Evolutionary conservation across 192 early-diverging fungal species (phyloP), one percentile per base, ranked within the genome.

Genomic region (Lobosporangium transversale): DNA sequence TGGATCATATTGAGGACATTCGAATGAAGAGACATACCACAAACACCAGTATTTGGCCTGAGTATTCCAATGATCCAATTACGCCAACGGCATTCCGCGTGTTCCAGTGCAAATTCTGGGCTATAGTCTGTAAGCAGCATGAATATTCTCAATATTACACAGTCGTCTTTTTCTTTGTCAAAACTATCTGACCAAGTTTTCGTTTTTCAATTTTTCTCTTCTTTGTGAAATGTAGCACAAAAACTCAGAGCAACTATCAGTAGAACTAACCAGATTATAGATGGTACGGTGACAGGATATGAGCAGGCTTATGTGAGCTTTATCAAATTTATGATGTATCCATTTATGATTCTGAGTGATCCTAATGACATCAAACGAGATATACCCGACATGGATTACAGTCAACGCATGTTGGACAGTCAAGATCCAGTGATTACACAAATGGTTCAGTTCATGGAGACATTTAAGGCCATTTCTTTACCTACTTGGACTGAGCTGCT

Each of bases 91-190:
- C 45, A 4, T 71, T 71, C 24, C 69, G 60, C 0, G 55, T 62
- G 0, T 71, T 63, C 51, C 53, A 71, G 45, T 58, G 40, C 55
- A 71, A 71, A n/a, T 63, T 58, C 23, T 71, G 69, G 69, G 55
- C 43, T 27, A 71, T 71, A 10, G 37, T 71, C 35, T 59, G 69
- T 71, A 58, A 30, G 58, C 42, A 12, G 11, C 14, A 24, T n/a
- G n/a, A n/a, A n/a, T n/a, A n/a, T n/a, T n/a, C n/a, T n/a, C n/a
- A n/a, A n/a, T n/a, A n/a, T n/a, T n/a, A n/a, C n/a, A n/a, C n/a
- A n/a, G n/a, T n/a, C n/a, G n/a, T n/a, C n/a, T n/a, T n/a, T n/a
- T n/a, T n/a, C n/a, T n/a, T n/a, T n/a, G n/a, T n/a, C n/a, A n/a
- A n/a, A n/a, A n/a, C n/a, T n/a, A n/a, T n/a, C n/a, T n/a, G n/a